A percentile compares a stretch with the other conserved stretches of the same genome.
Evolutionary conservation across 345 rosid genomes (phyloP).

Genomic region (Diplotaxis tenuifolia): DNA sequence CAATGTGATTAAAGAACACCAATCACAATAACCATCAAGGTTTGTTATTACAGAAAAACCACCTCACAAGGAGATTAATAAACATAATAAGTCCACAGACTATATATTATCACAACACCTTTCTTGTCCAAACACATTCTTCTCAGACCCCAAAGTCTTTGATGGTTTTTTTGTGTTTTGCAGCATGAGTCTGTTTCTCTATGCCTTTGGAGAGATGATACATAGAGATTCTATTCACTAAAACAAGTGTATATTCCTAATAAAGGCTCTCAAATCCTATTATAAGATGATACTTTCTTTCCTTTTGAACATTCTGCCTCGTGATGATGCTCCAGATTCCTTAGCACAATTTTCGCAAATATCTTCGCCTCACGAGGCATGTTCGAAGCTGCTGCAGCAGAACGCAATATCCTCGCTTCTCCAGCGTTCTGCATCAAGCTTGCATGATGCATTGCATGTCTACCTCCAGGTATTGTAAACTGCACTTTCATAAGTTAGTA

Average conservation of each 20-base stretch:
- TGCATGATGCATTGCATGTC: slow-evolving; percentile 83
- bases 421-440: slow-evolving; percentile 77
- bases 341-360: slow-evolving; percentile 74
- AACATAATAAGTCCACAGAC: neutral
- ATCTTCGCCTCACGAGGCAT: slow-evolving; percentile 73
- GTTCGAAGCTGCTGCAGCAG: slow-evolving; percentile 82
- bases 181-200: neutral
- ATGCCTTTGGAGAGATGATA: neutral
- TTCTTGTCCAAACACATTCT: neutral
- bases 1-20: neutral
- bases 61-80: neutral
- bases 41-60: neutral
- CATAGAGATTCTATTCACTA: neutral
- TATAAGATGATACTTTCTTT: slow-evolving; percentile 18
- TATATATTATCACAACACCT: neutral
- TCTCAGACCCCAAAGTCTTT: too few species aligned
- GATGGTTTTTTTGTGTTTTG: too few species aligned
- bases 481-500: slow-evolving; percentile 35
- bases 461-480: slow-evolving; percentile 89
- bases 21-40: neutral
- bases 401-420: slow-evolving; percentile 71
- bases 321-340: slow-evolving; percentile 83
- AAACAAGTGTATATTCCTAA: too few species aligned
- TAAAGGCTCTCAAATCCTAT: slow-evolving; percentile 11
- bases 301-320: slow-evolving; percentile 49